phyloP scores from a whole-genome alignment of 192 early-diverging fungal species.

The Gaertneriomyces sp. region DNA sequence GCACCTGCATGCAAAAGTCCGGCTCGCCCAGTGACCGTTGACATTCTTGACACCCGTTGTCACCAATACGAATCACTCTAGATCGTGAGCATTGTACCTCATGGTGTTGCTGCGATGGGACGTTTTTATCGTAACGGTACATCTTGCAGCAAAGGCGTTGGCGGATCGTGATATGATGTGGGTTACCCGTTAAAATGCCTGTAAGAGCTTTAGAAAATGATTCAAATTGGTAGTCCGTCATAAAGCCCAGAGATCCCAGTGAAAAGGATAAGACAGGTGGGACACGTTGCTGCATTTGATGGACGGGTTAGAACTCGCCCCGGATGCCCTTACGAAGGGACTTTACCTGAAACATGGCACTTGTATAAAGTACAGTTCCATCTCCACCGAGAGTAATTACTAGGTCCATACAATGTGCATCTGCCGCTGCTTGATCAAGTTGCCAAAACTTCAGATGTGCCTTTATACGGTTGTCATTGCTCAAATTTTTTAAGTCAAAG shows the following conservation, averaged over 20 bases:
- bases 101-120: background rate
- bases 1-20: conserved; percentile 14
- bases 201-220: conserved; percentile 56
- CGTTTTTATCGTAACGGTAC: conserved; percentile 42
- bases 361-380: conserved; percentile 90
- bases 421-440: conserved; percentile 61
- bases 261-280: conserved; percentile 94
- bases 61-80: conserved; percentile 4
- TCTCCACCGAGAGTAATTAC: conserved; percentile 93
- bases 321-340: background rate
- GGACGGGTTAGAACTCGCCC: background rate
- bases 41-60: background rate
- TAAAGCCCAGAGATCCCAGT: conserved; percentile 89
- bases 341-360: conserved; percentile 34
- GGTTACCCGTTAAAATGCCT: conserved; percentile 49
- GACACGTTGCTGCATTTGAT: conserved; percentile 64
- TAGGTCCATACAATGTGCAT: conserved; percentile 78
- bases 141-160: conserved; percentile 87
- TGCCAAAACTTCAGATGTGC: conserved; percentile 54
- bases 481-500: conserved; percentile 3
- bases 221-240: conserved; percentile 81
- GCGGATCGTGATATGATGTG: conserved; percentile 79
- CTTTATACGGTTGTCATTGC: background rate
- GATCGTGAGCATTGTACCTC: conserved; percentile 12
- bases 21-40: conserved; percentile 1